Percentiles rank a stretch among this genome's conserved stretches.
Evolutionary conservation across 2,329 filamentous ascomycete species (phyloP).

Genomic region (Lasiodiplodia gonubiensis): DNA sequence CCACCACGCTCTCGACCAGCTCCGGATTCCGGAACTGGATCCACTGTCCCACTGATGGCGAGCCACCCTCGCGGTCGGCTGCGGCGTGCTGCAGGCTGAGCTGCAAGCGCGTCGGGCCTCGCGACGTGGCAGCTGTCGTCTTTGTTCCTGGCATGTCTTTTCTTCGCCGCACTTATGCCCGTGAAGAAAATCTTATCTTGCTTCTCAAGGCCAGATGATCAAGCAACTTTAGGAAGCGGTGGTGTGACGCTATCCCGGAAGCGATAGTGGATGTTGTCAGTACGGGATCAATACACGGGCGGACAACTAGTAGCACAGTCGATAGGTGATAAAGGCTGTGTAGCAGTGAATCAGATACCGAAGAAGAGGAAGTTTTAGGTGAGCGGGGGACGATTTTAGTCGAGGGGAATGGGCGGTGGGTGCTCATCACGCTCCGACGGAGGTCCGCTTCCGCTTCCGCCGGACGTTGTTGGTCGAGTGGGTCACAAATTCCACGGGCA

Average conservation of each 20-base stretch:
- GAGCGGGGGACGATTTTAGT: neutral
- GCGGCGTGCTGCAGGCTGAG: constrained; percentile 16
- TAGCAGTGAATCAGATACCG: neutral
- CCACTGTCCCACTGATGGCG: constrained; percentile 17
- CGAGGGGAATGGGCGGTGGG: neutral
- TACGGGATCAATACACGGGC: no score
- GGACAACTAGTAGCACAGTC: neutral
- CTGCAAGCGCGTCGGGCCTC: constrained; percentile 16
- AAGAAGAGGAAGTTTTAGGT: neutral
- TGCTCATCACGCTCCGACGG: neutral
- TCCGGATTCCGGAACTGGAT: constrained; percentile 3
- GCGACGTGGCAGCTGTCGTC: neutral
- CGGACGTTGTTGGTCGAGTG: neutral
- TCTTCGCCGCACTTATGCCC: neutral
- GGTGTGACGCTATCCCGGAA: neutral
- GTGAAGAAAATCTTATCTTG: neutral
- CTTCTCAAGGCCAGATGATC: no score
- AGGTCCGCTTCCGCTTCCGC: constrained; percentile 25
- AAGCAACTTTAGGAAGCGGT: neutral
- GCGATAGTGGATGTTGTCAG: neutral
- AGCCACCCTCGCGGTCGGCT: constrained; percentile 4
- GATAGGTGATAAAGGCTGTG: neutral
- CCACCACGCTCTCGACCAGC: neutral
- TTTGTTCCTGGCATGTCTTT: constrained; percentile 2
- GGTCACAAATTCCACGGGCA: neutral